A percentile compares a stretch with the other conserved stretches of the same genome.
phyloP scores from a whole-genome alignment of 345 rosid genomes.

The Turritis glabra region DNA sequence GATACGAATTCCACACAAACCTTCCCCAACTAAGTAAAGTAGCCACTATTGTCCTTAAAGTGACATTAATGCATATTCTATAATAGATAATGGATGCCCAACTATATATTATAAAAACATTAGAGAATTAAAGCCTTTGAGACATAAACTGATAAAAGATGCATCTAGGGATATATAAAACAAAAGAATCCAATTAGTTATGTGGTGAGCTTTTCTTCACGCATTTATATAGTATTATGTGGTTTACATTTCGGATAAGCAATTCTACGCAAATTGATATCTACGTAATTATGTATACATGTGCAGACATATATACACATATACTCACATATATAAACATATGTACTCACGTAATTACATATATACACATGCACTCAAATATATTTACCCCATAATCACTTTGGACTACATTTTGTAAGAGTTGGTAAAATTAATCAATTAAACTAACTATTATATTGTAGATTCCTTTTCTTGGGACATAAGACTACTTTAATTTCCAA shows the following conservation, averaged over 20 bases:
- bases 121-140: slow-evolving; percentile 27
- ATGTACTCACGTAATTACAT: not conserved
- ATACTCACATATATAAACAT: not conserved
- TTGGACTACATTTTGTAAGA: not conserved
- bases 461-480: not conserved
- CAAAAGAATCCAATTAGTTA: slow-evolving; percentile 21
- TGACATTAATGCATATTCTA: slow-evolving; percentile 29
- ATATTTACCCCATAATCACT: not conserved
- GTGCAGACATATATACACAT: not conserved
- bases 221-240: slow-evolving; percentile 18
- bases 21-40: slow-evolving; percentile 41
- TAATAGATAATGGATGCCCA: slow-evolving; percentile 38
- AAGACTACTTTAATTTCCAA: not conserved
- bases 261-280: slow-evolving; percentile 5
- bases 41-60: slow-evolving; percentile 38
- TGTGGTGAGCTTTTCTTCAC: slow-evolving; percentile 25
- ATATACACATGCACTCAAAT: not conserved
- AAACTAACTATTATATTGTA: not conserved
- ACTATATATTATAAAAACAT: slow-evolving; percentile 19
- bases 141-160: slow-evolving; percentile 21
- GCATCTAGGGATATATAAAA: slow-evolving; percentile 3
- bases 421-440: not conserved
- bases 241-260: slow-evolving; percentile 36
- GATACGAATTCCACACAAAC: slow-evolving; percentile 33
- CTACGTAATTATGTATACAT: not conserved